These are phyloP conservation scores for Odontarrhena argentea DNA, from an alignment of 345 rosid species.

Conservation along the genomic window DNA sequence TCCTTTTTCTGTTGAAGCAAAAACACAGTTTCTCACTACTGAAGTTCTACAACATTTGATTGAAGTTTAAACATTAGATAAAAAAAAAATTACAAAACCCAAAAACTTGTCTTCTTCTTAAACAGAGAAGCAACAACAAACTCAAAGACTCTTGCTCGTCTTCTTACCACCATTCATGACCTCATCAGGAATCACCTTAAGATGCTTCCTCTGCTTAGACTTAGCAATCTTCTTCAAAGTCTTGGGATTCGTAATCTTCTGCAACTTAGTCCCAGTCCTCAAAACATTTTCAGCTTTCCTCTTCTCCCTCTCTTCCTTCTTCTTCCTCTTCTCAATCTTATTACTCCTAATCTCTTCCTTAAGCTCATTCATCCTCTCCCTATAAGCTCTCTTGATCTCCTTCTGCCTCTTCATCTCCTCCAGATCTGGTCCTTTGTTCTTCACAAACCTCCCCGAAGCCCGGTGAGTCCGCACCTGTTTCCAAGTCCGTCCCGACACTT, in stretches of 20 bases:
- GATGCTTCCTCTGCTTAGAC: slow-evolving; percentile 76
- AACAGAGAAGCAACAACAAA: no score
- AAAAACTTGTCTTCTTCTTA: slow-evolving; percentile 17
- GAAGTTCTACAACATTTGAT: slow-evolving; percentile 8
- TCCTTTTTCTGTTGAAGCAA: slow-evolving; percentile 11
- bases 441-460: slow-evolving; percentile 72
- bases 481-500: slow-evolving; percentile 85
- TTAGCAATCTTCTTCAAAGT: slow-evolving; percentile 79
- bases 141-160: slow-evolving; percentile 1
- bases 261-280: slow-evolving; percentile 80
- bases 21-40: slow-evolving; percentile 14
- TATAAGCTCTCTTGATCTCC: slow-evolving; percentile 79
- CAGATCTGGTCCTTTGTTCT: slow-evolving; percentile 48
- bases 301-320: slow-evolving; percentile 84
- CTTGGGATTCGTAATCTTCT: slow-evolving; percentile 78
- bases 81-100: slow-evolving; percentile 6
- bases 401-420: slow-evolving; percentile 74
- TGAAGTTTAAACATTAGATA: not conserved
- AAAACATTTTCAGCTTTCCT: slow-evolving; percentile 80
- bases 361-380: slow-evolving; percentile 69
- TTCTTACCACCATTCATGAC: slow-evolving; percentile 37
- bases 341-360: slow-evolving; percentile 84
- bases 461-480: slow-evolving; percentile 69
- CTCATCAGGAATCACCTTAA: slow-evolving; percentile 73
- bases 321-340: slow-evolving; percentile 82